Base-by-base conservation (phyloP, 2,329 filamentous ascomycete genomes). In the Pseudogymnoascus sp. region DNA sequence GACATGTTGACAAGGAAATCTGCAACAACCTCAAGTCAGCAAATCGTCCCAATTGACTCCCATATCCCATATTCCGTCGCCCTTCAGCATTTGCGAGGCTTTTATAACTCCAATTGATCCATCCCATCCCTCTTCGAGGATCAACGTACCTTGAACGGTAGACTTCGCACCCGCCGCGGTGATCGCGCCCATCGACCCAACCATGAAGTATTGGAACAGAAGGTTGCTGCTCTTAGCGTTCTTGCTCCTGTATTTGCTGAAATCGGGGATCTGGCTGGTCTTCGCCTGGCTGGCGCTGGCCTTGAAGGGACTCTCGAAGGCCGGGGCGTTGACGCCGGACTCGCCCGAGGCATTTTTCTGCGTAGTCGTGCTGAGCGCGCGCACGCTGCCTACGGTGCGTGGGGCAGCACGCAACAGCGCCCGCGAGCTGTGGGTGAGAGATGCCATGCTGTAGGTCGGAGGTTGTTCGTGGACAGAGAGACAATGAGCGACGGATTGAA, bases 1-100 rank as follows among this genome's bases (percentile, higher is more conserved):
- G 92, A 95, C 95, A 99, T 97, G 85, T 96, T 99, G 80, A 96
- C 90, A 66, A 99, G 83, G 84, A 99, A 99, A 79, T 99, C 94
- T 99, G 77, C 38, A 61, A 26, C 45, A 58, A 41, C 35, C 52
- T 59, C 58, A 57, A 33, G 60, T 69, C 60, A 70, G 64, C 61
- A n/a, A 57, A 59, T 13, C 15, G 57, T 63, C 58, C 61, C 63
- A 67, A 67, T 66, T 67, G 59, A 59, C 28, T 55, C 41, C 26
- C 37, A 39, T 28, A 38, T 28, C 19, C 23, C 23, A 30, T 59
- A 59, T 30, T 35, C 58, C 23, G 56, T 26, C 13, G 30, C 21
- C 34, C 23, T 23, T 34, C 34, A 23, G 39, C 61, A 28, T 37
- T 33, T 26, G 45, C n/a, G 9, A 30, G 15, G 26, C 26, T 30